These are phyloP conservation scores for Ceratobasidium sp. DNA, from an alignment of 1,284 basidiomycete species.

Conservation along the genomic window DNA sequence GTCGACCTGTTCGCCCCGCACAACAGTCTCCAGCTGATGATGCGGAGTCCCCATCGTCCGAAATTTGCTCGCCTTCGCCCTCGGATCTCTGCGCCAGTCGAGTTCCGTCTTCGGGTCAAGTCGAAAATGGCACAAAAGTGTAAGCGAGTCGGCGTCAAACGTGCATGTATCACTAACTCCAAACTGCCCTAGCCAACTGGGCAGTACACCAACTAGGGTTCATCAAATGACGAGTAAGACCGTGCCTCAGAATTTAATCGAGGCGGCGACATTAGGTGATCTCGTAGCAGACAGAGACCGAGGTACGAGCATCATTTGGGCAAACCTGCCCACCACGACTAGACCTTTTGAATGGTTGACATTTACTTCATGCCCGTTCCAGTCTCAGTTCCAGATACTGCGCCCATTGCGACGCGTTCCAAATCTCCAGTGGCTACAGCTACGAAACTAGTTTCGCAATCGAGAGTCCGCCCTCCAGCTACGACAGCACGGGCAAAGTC, in stretches of 20 bases:
- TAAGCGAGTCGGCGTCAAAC: constrained; percentile 13
- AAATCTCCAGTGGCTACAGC: neutral
- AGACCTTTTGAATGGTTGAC: constrained; percentile 40
- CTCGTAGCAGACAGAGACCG: constrained; percentile 11
- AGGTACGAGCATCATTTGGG: constrained; percentile 33
- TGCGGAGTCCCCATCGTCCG: neutral
- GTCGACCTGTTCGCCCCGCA: neutral
- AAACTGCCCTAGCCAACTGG: constrained; percentile 9
- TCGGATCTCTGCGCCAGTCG: neutral
- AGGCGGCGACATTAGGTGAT: constrained; percentile 9
- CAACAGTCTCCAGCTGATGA: neutral
- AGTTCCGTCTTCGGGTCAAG: neutral
- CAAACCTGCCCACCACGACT: constrained; percentile 21
- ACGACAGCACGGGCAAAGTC: constrained; percentile 10
- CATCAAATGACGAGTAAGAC: constrained; percentile 35
- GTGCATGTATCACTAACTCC: constrained; percentile 41
- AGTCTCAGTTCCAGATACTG: constrained; percentile 37
- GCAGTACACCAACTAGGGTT: constrained; percentile 16
- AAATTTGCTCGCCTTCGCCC: constrained; percentile 1
- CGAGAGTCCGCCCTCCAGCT: constrained; percentile 11
- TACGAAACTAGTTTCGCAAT: constrained; percentile 40
- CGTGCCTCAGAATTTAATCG: constrained; percentile 34
- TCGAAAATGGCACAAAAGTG: constrained; percentile 6
- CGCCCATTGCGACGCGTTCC: constrained; percentile 36
- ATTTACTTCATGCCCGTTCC: constrained; percentile 32